Percentiles rank a stretch among this genome's conserved stretches.
These are phyloP conservation scores for Psilocybe subaeruginosa DNA, from an alignment of 768 basidiomycete species.

Conservation along the genomic window DNA sequence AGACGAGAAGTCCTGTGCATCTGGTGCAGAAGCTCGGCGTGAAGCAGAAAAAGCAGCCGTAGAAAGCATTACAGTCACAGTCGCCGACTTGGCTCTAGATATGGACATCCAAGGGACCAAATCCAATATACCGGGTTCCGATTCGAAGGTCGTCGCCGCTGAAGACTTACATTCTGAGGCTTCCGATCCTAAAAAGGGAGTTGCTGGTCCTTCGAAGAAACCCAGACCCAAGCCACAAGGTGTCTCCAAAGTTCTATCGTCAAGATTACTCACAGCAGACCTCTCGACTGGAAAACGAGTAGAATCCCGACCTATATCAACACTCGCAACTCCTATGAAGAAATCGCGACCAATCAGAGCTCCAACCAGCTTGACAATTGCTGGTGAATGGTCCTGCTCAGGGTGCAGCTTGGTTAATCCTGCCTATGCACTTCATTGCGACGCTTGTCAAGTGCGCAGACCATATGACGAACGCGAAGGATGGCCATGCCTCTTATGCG, in stretches of 20 bases:
- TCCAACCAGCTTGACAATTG: background rate
- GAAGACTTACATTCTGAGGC: no score
- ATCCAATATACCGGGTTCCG: no score
- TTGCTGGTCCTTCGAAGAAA: no score
- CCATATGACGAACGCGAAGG: slow-evolving; percentile 35
- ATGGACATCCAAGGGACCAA: no score
- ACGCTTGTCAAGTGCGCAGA: slow-evolving; percentile 51
- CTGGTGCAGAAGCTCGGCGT: background rate
- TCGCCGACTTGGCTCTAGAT: background rate
- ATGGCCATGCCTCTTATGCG: slow-evolving; percentile 72
- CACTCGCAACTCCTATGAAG: background rate
- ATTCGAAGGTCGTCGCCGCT: no score
- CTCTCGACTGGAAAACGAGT: background rate
- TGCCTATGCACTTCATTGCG: slow-evolving; percentile 52
- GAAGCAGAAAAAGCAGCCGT: background rate
- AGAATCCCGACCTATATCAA: background rate
- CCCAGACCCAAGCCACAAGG: background rate
- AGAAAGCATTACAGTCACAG: background rate
- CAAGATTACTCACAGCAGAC: background rate
- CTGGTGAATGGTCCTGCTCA: slow-evolving; percentile 51
- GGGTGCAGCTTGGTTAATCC: slow-evolving; percentile 72
- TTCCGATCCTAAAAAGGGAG: no score
- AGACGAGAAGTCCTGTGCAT: slow-evolving; percentile 61
- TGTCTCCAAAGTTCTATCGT: background rate
- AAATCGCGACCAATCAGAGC: background rate